phyloP scores from a whole-genome alignment of 1,284 basidiomycete genomes.

The Sporisorium exsertum region DNA sequence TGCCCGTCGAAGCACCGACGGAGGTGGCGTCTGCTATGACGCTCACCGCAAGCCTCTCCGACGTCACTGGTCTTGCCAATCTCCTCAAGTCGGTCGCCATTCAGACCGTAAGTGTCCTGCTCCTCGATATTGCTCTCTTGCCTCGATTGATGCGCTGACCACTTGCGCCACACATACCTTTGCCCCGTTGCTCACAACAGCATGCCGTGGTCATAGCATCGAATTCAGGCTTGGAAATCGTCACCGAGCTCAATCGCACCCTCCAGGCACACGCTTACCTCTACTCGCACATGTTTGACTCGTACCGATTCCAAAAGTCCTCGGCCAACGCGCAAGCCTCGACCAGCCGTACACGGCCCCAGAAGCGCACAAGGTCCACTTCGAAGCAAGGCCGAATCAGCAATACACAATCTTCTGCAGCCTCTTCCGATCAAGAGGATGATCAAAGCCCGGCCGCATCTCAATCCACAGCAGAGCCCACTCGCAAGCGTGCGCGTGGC shows the following conservation, averaged over 20 bases:
- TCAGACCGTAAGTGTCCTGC: constrained; percentile 21
- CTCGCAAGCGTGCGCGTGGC: constrained; percentile 2
- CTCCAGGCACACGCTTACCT: constrained; percentile 87
- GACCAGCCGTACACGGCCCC: neutral
- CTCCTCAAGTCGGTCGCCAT: constrained; percentile 48
- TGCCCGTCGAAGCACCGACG: constrained; percentile 5
- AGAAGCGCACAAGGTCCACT: constrained; percentile 17
- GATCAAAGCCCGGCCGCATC: neutral
- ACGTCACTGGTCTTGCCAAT: constrained; percentile 46
- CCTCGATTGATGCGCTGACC: neutral
- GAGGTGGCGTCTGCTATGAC: constrained; percentile 6
- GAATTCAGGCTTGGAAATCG: constrained; percentile 79
- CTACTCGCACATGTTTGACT: constrained; percentile 81
- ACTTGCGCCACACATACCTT: neutral
- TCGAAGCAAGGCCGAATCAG: neutral
- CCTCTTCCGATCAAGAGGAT: constrained; percentile 12
- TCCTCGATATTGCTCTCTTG: neutral
- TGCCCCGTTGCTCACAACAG: neutral
- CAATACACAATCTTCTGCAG: neutral
- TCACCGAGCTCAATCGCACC: constrained; percentile 86
- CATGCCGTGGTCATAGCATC: constrained; percentile 80
- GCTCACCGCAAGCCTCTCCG: constrained; percentile 37
- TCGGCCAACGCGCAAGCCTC: neutral
- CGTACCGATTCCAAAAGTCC: constrained; percentile 76
- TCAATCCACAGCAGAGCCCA: neutral